Evolutionary conservation across 2,329 filamentous ascomycete species (phyloP), one percentile per base, ranked within the genome.

Genomic region (Paraconiothyrium brasiliense): DNA sequence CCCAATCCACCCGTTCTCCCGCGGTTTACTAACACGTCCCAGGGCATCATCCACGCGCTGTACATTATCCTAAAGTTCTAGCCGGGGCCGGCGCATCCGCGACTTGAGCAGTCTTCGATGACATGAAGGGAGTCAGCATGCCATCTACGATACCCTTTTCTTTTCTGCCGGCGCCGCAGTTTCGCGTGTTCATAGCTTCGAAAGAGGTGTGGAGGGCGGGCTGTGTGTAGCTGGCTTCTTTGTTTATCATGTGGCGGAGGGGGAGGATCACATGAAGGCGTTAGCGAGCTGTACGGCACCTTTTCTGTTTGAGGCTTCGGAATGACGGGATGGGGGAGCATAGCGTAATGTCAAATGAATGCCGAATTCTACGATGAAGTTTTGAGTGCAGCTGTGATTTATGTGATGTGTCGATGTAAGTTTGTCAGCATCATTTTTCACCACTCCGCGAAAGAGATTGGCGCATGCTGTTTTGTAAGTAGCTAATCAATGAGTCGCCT

Each of bases 11-110:
- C 3, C 10, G 9, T n/a, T 27, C 22, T n/a, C 14, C 13, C 4
- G 20, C 49, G 5, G 4, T 55, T 11, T 11, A 55, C 71, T 73
- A 51, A 75, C 64, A 54, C 0, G 2, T 1, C 2, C 0, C 24
- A 77, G 75, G 75, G 93, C 80, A 94, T 97, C 83, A 92, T 97
- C 80, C 93, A 97, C 85, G 93, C 93, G 65, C 83, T 97, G 84
- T 97, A 95, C 86, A 94, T 97, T 76, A 95, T 97, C 71, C 85
- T 95, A 74, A 95, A 94, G 83, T 94, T 93, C 79, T 96, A 92
- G 80, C 56, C 64, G 66, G 54, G 62, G 59, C 44, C 61, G 51
- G 47, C 41, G 20, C 16, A 41, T n/a, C 16, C 5, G 39, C 46
- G 52, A 48, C 22, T 60, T 60, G 58, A 59, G 54, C 58, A 55